Percentiles rank a stretch among this genome's conserved stretches.
Conservation (phyloP, 768 basidiomycete genomes). For the Suillus paluster region DNA sequence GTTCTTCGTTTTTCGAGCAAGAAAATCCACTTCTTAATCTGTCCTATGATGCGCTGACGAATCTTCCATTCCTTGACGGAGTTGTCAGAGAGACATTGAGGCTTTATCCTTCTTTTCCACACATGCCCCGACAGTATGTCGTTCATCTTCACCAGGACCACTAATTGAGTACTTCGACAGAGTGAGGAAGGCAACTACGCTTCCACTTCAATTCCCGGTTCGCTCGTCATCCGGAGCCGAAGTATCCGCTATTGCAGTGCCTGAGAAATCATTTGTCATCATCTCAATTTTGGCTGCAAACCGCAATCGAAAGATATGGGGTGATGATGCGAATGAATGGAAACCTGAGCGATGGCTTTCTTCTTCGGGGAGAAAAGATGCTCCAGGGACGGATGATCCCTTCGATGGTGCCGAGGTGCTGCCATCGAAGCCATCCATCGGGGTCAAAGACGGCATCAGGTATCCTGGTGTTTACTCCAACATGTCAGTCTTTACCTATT, state of each 20-base stretch:
- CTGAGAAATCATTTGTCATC: slow-evolving; percentile 33
- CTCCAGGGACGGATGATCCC: slow-evolving; percentile 28
- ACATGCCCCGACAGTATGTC: slow-evolving; percentile 23
- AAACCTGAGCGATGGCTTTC: slow-evolving; percentile 51
- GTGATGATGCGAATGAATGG: slow-evolving; percentile 44
- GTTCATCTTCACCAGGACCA: not conserved
- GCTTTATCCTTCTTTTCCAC: slow-evolving; percentile 27
- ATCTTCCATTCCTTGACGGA: slow-evolving; percentile 46
- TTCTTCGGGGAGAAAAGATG: not conserved
- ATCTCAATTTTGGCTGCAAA: slow-evolving; percentile 47
- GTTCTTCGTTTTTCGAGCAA: slow-evolving; percentile 20
- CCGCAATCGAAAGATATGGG: slow-evolving; percentile 49
- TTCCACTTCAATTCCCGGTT: slow-evolving; percentile 5
- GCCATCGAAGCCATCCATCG: not conserved
- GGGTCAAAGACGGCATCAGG: slow-evolving; percentile 1
- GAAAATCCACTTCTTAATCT: slow-evolving; percentile 19
- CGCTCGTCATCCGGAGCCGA: not conserved
- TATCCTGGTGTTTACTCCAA: slow-evolving; percentile 50
- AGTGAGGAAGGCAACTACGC: not conserved
- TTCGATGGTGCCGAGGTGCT: slow-evolving; percentile 23
- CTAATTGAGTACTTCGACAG: slow-evolving; percentile 1
- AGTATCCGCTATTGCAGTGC: not conserved
- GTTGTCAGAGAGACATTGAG: slow-evolving; percentile 41
- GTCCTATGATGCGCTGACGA: slow-evolving; percentile 37
- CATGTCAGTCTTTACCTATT: slow-evolving; percentile 40